Evolutionary conservation across 2,329 filamentous ascomycete species (phyloP).

Genomic region (Botrytis galanthina): DNA sequence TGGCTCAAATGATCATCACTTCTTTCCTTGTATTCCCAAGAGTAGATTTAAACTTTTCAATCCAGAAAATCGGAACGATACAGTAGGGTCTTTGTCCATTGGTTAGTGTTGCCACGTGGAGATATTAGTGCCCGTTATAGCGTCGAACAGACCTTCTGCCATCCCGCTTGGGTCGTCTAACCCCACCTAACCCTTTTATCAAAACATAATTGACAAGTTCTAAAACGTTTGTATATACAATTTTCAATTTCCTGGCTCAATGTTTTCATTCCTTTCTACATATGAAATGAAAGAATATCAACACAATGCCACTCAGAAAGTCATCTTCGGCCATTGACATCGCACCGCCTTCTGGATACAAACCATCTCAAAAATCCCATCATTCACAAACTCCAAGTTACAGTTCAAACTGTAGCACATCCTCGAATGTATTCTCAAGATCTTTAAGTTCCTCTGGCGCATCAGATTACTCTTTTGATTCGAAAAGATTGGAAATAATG

Average conservation of each 20-base stretch:
- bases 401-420: slow-evolving; percentile 1
- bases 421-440: background rate
- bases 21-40: too few species aligned
- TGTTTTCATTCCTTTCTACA: background rate
- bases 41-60: background rate
- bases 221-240: background rate
- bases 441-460: background rate
- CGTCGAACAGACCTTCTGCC: background rate
- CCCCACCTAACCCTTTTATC: background rate
- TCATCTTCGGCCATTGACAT: too few species aligned
- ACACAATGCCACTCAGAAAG: background rate
- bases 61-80: background rate
- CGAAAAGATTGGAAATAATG: background rate
- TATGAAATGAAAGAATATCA: background rate
- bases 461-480: background rate
- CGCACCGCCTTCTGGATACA: background rate
- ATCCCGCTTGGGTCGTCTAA: background rate
- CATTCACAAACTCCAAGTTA: background rate
- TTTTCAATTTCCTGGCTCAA: too few species aligned
- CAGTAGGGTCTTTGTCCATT: background rate
- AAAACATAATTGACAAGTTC: background rate
- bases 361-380: background rate
- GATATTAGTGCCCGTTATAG: background rate
- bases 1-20: background rate
- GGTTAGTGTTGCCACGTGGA: background rate